phyloP scores from a whole-genome alignment of 2,329 filamentous ascomycete genomes.

The Calycina herbarum region DNA sequence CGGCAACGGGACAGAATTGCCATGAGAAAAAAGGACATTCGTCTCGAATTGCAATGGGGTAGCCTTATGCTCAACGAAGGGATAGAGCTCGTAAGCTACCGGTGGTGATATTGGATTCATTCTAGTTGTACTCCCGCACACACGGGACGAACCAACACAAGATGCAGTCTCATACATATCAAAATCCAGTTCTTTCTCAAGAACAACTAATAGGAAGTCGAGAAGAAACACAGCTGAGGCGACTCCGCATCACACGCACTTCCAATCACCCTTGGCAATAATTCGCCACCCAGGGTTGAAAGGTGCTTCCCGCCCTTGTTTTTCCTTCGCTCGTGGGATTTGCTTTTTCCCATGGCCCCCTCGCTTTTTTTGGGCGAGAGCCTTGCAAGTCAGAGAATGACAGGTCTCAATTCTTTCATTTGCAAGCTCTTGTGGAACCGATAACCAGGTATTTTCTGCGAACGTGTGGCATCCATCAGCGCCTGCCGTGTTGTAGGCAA shows the following conservation, averaged over 20 bases:
- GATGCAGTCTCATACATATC: slow-evolving; percentile 2
- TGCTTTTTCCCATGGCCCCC: slow-evolving; percentile 4
- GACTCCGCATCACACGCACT: not conserved
- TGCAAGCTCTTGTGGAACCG: not conserved
- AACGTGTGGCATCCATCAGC: not conserved
- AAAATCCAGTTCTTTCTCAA: not conserved
- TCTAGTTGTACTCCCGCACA: slow-evolving; percentile 1
- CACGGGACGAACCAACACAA: slow-evolving; percentile 1
- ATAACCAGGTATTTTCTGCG: not conserved
- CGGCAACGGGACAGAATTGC: not conserved
- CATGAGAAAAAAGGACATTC: slow-evolving; percentile 1
- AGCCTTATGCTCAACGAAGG: slow-evolving; percentile 4
- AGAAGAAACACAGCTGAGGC: not conserved
- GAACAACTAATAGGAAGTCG: slow-evolving; percentile 2
- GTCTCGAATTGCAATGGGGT: slow-evolving; percentile 4
- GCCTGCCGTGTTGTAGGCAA: not conserved
- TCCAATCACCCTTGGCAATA: slow-evolving; percentile 2
- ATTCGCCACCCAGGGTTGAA: not conserved
- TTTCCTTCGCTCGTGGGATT: not conserved
- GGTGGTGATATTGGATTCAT: not conserved
- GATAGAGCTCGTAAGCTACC: slow-evolving; percentile 1
- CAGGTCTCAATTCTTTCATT: not conserved
- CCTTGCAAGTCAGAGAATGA: not conserved
- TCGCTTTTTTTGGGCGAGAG: not conserved
- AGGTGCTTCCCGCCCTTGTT: slow-evolving; percentile 1